Evolutionary conservation across 2,329 filamentous ascomycete genomes (phyloP).

Genomic region (Dothistroma septosporum): DNA sequence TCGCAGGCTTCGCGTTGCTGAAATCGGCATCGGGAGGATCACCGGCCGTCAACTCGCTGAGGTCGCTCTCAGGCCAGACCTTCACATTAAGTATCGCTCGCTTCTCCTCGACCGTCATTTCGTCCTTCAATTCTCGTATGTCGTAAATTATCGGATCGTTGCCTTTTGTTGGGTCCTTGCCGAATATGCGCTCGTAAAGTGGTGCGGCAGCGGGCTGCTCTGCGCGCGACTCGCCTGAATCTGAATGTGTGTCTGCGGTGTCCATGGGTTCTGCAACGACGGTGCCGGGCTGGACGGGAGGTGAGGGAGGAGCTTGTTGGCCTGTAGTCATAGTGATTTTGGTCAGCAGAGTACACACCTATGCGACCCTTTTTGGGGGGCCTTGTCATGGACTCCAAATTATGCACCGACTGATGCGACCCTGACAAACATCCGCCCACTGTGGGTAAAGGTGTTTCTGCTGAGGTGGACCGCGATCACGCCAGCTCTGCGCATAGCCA

Average conservation of each 20-base stretch:
- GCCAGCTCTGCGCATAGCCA: background rate
- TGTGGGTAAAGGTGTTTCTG: background rate
- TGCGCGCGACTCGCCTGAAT: conserved; percentile 53
- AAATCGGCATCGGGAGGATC: conserved; percentile 92
- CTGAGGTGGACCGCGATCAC: background rate
- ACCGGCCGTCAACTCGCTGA: conserved; percentile 81
- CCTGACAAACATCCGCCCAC: background rate
- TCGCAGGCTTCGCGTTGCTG: conserved; percentile 85
- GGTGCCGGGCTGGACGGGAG: conserved; percentile 30
- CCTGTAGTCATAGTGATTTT: conserved; percentile 15
- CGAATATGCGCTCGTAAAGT: conserved; percentile 76
- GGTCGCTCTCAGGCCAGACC: conserved; percentile 72
- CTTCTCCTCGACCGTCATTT: conserved; percentile 79
- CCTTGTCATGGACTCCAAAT: background rate
- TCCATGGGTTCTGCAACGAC: conserved; percentile 48
- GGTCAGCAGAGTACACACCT: background rate
- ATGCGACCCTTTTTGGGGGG: background rate
- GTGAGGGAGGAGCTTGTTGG: conserved; percentile 31
- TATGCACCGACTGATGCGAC: background rate
- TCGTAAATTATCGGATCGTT: conserved; percentile 91
- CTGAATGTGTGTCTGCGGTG: conserved; percentile 59
- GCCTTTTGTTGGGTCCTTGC: conserved; percentile 86
- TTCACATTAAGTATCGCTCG: conserved; percentile 85
- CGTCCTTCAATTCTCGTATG: conserved; percentile 68
- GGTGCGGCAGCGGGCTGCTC: conserved; percentile 57